Conservation (phyloP, 2,329 filamentous ascomycete species). For the Claviceps cyperi region DNA sequence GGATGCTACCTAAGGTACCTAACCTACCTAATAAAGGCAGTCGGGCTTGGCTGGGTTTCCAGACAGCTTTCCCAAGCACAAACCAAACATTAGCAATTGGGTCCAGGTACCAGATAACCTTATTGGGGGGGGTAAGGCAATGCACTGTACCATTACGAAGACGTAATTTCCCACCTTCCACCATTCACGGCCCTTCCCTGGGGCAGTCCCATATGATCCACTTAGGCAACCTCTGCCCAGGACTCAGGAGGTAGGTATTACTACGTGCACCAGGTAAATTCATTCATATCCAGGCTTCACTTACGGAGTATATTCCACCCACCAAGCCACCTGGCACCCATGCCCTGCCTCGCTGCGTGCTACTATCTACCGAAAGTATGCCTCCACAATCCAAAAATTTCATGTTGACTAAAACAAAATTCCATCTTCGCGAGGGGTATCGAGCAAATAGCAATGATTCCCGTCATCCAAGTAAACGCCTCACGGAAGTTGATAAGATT, state of each 20-base stretch:
- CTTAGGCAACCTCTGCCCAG: too few relatives aligned
- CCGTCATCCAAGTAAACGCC: conserved; percentile 7
- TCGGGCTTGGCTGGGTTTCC: not conserved
- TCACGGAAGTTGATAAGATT: not conserved
- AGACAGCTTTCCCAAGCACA: not conserved
- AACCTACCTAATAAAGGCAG: not conserved
- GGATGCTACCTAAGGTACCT: not conserved
- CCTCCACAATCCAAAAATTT: not conserved
- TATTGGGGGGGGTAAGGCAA: too few relatives aligned
- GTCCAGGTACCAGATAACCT: too few relatives aligned
- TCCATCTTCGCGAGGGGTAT: conserved; percentile 7
- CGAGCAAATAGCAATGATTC: conserved; percentile 7
- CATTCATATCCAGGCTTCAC: too few relatives aligned
- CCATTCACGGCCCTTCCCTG: too few relatives aligned
- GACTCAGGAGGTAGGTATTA: too few relatives aligned
- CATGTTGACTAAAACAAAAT: not conserved
- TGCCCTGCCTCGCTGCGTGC: not conserved
- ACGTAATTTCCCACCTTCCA: too few relatives aligned
- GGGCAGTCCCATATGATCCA: too few relatives aligned
- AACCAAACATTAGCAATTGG: too few relatives aligned
- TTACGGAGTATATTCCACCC: not conserved
- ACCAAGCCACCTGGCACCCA: not conserved
- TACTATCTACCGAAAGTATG: not conserved
- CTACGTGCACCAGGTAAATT: too few relatives aligned
- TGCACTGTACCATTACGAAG: too few relatives aligned